A percentile compares a stretch with the other conserved stretches of the same genome.
phyloP scores from a whole-genome alignment of 768 basidiomycete genomes.

The Suillus discolor region DNA sequence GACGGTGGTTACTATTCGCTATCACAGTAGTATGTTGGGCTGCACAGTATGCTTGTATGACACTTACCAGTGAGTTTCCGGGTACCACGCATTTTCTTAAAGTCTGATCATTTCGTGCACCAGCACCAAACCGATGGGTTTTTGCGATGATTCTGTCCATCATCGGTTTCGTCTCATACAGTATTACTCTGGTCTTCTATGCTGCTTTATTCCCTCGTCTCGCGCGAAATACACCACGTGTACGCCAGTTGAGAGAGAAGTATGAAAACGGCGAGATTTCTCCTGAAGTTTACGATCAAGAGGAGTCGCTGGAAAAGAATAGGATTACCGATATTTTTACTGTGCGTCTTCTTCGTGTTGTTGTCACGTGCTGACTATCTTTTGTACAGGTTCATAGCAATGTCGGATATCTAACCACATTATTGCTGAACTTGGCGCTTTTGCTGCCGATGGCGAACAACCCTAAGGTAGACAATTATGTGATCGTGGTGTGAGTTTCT shows the following conservation, averaged over 20 bases:
- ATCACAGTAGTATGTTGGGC: constrained; percentile 79
- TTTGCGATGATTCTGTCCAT: constrained; percentile 79
- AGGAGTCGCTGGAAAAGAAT: constrained; percentile 84
- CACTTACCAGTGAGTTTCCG: constrained; percentile 59
- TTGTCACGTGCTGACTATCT: background rate
- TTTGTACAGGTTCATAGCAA: constrained; percentile 67
- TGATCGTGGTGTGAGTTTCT: constrained; percentile 61
- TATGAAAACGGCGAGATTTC: constrained; percentile 62
- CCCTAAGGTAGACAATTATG: constrained; percentile 73
- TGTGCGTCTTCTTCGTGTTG: constrained; percentile 39
- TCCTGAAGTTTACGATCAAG: constrained; percentile 64
- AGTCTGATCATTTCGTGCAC: constrained; percentile 1
- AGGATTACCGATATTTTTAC: constrained; percentile 84
- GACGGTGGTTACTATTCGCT: constrained; percentile 74
- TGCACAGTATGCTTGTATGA: constrained; percentile 77
- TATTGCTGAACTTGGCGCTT: constrained; percentile 71
- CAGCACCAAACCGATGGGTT: constrained; percentile 70
- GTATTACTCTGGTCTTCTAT: constrained; percentile 81
- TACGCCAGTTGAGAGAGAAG: constrained; percentile 54
- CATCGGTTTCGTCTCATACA: constrained; percentile 77
- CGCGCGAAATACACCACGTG: constrained; percentile 72
- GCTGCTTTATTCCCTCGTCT: constrained; percentile 79
- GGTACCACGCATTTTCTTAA: background rate
- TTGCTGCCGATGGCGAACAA: constrained; percentile 59
- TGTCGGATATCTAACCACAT: constrained; percentile 67